Evolutionary conservation across 352 stramenopile genomes (phyloP), one percentile per base, ranked within the genome.

Genomic region (Phytophthora hybrid): DNA sequence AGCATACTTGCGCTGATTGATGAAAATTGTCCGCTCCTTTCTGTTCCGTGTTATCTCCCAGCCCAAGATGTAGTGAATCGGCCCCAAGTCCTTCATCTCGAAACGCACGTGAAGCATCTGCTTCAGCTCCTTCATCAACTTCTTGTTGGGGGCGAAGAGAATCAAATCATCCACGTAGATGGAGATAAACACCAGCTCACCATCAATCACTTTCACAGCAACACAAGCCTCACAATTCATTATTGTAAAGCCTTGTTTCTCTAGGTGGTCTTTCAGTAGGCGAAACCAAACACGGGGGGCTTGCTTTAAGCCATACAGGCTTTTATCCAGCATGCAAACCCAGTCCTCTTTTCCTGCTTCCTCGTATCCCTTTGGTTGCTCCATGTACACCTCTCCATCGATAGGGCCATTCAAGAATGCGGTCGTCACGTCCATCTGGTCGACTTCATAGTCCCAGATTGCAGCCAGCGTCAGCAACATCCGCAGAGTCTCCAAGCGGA

Each of bases 281-380:
- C 37, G 56, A 56, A 73, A 76, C 68, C 73, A 79, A 9, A 79
- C 68, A 29, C 68, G 39, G 10, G 68, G 63, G 0, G 72, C 72
- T 52, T 79, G 63, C 52, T 77, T 77, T 41, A 41, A 41, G 34
- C 34, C 34, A 41, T 41, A 44, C 37, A 44, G 37, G 10, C 37
- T 44, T 44, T 44, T 44, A 44, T 44, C 37, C 37, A 44, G 37
- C 10, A 1, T 18, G 37, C 37, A 44, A 44, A 44, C 37, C 37
- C 37, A 44, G 9, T 44, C 37, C 37, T 44, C 37, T 44, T 44
- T 44, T 44, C 37, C 37, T 16, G 37, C 37, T 44, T 44, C 37
- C 37, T 44, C 37, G 10, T 44, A 44, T 3, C 37, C 37, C 37
- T 16, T 44, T 11, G 37, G 37, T 44, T 44, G 37, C 37, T 44